Conservation (phyloP, 345 rosid species). For the Hibiscus syriacus region DNA sequence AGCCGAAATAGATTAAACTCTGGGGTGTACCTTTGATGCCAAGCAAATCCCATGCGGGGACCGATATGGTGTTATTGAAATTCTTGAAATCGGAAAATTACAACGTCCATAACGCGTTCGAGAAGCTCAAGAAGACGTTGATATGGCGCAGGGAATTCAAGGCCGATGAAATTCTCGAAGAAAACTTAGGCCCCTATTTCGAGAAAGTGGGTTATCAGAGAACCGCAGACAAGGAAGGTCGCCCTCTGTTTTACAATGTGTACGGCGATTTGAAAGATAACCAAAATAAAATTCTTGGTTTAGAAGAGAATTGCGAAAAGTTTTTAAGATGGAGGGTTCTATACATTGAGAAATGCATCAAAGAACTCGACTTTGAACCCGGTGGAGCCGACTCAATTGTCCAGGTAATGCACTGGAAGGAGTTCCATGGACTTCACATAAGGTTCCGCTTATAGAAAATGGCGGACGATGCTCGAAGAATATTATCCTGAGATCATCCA, state of each 20-base stretch:
- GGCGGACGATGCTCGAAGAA: conserved; percentile 22
- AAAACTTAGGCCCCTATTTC: conserved; percentile 19
- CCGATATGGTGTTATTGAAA: conserved; percentile 37
- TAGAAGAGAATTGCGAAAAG: conserved; percentile 22
- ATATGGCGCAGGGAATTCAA: conserved; percentile 36
- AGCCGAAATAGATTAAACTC: conserved; percentile 24
- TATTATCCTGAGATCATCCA: conserved; percentile 44
- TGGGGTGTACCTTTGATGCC: conserved; percentile 63
- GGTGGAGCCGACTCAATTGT: conserved; percentile 41
- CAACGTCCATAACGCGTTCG: conserved; percentile 40
- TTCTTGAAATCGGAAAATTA: conserved; percentile 39
- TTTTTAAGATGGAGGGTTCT: conserved; percentile 31
- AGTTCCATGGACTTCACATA: conserved; percentile 23
- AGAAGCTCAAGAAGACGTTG: conserved; percentile 43
- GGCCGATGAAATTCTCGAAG: conserved; percentile 24
- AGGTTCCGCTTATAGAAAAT: conserved; percentile 21
- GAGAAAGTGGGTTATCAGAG: conserved; percentile 21
- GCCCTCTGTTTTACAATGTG: conserved; percentile 28
- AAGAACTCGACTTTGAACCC: conserved; percentile 33
- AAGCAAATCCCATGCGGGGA: conserved; percentile 41
- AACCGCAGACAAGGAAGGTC: conserved; percentile 42
- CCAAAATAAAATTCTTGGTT: conserved; percentile 19
- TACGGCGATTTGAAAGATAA: conserved; percentile 31
- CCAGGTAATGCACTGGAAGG: conserved; percentile 45
- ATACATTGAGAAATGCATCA: conserved; percentile 34